Evolutionary conservation across 2,329 filamentous ascomycete species (phyloP).

Genomic region (Xylariaceae sp.): DNA sequence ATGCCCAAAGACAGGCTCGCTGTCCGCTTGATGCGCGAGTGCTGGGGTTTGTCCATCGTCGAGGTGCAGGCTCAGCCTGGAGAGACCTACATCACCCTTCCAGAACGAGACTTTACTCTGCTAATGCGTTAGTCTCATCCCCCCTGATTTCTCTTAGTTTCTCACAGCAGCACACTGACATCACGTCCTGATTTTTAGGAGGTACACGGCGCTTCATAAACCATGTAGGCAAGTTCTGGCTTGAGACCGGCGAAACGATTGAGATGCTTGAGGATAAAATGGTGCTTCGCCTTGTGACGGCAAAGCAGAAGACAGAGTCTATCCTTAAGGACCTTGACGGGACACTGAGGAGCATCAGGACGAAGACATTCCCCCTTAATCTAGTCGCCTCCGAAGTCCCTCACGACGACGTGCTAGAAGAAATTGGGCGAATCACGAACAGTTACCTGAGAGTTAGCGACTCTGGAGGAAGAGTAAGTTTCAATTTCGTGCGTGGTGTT

Average conservation of each 20-base stretch:
- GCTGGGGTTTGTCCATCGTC: conserved; percentile 47
- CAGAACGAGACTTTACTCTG: conserved; percentile 39
- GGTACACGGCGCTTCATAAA: conserved; percentile 35
- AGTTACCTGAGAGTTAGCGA: conserved; percentile 21
- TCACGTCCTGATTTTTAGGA: conserved; percentile 22
- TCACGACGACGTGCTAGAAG: conserved; percentile 29
- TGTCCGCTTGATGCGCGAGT: conserved; percentile 41
- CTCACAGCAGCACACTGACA: not conserved
- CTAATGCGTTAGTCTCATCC: conserved; percentile 39
- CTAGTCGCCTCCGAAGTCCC: conserved; percentile 25
- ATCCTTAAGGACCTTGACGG: conserved; percentile 34
- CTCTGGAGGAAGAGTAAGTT: conserved; percentile 24
- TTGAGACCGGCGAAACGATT: conserved; percentile 36
- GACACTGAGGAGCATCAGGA: conserved; percentile 27
- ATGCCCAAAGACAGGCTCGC: conserved; percentile 39
- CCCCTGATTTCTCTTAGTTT: not conserved
- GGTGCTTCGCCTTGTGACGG: conserved; percentile 35
- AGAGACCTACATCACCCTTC: conserved; percentile 36
- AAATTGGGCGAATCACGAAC: conserved; percentile 38
- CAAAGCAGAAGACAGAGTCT: conserved; percentile 33
- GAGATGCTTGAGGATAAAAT: conserved; percentile 31
- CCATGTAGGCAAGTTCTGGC: conserved; percentile 27
- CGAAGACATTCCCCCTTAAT: conserved; percentile 24
- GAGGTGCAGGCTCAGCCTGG: conserved; percentile 43
- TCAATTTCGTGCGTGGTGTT: not conserved